Evolutionary conservation across 352 stramenopile genomes (phyloP), one percentile per base, ranked within the genome.

Genomic region (Pythium phragmitis): DNA sequence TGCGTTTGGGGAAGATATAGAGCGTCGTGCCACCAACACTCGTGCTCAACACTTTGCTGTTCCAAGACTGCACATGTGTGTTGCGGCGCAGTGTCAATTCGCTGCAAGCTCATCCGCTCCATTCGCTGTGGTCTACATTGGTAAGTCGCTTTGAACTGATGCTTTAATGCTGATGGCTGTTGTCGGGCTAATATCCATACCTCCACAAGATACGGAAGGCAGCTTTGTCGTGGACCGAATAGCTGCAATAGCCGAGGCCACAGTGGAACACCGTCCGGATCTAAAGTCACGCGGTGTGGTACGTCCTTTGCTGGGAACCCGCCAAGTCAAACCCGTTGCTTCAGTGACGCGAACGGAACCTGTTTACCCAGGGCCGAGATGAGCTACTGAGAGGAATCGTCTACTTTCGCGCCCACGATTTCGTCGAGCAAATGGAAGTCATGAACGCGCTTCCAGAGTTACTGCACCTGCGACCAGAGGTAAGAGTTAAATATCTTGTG

Each of bases 151-250:
- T 45, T 45, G 39, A 8, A 7, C 39, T 46, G 39, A 46, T 46
- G 3, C 26, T 5, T 30, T 30, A 30, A 5, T 5, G 26, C 26
- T 30, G 14, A 17, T 19, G 17, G 17, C 11, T 39, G 14, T 46
- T 46, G 14, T 6, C 17, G 14, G 14, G 39, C 39, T 46, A 14
- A 46, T 7, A 4, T n/a, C 14, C 14, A 0, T n/a, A 21, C 8
- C 16, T n/a, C 1, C 26, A 12, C 19, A 26, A 97, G 75, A 96
- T 86, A 85, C 93, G 23, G 96, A 99, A 76, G 94, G 94, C 2
- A 96, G 87, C 71, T 98, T 98, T 62, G 76, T 92, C 33, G 69
- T 94, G 5, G 89, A 98, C 56, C 86, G 96, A 48, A 80, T 95
- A 7, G 79, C 70, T 16, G 60, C 71, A 11, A 98, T 98, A 86